Conservation (phyloP, 306 rosid species). For the Castanopsis chinensis region DNA sequence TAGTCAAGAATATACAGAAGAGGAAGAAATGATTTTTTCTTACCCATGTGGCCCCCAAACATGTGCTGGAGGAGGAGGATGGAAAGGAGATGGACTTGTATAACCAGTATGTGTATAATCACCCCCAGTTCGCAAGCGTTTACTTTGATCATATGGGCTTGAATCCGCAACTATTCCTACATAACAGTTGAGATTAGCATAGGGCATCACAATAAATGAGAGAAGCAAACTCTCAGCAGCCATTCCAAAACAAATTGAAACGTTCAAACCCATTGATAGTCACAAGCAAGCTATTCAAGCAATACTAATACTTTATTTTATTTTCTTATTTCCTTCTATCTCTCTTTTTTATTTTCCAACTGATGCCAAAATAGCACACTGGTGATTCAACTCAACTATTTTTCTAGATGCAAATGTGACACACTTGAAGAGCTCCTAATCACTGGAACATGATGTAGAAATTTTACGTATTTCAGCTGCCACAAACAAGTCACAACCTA, state of each 20-base stretch:
- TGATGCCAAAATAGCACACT: not conserved
- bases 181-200: constrained; percentile 28
- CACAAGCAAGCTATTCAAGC: not conserved
- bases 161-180: constrained; percentile 81
- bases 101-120: constrained; percentile 81
- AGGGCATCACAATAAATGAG: not conserved
- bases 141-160: constrained; percentile 71
- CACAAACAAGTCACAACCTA: too few species aligned
- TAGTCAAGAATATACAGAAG: not conserved
- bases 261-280: not conserved
- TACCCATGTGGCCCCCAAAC: constrained; percentile 98
- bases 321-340: not conserved
- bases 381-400: not conserved
- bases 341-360: not conserved
- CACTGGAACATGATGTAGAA: too few species aligned
- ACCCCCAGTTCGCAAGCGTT: constrained; percentile 80
- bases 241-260: not conserved
- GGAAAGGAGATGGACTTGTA: constrained; percentile 78
- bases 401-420: not conserved
- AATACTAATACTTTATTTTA: not conserved
- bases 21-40: not conserved
- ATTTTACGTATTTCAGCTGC: not conserved
- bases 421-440: too few species aligned
- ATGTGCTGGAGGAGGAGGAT: constrained; percentile 81
- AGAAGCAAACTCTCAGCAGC: not conserved